Percentiles rank a stretch among this genome's conserved stretches.
phyloP scores from a whole-genome alignment of 768 basidiomycete genomes.

The Termitomyces sp. region DNA sequence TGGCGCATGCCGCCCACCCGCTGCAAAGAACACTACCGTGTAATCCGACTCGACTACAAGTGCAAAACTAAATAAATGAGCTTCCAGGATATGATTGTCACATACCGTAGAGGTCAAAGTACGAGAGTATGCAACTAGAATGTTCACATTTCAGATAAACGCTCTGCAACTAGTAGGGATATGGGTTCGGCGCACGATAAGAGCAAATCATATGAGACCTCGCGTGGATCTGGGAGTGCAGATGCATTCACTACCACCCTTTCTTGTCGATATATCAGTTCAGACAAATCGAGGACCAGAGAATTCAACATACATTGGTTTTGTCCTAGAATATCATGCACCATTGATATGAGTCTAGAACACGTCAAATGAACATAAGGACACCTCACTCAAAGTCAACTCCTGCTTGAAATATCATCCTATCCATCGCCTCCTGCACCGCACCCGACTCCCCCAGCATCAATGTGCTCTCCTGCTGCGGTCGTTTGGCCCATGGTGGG shows the following conservation, averaged over 20 bases:
- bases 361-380: neutral
- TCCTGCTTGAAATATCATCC: constrained; percentile 84
- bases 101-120: constrained; percentile 79
- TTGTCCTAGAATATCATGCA: constrained; percentile 50
- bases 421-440: constrained; percentile 63
- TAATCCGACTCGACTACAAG: constrained; percentile 84
- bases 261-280: constrained; percentile 16
- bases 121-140: constrained; percentile 67
- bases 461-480: constrained; percentile 22
- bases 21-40: constrained; percentile 83
- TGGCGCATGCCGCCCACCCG: constrained; percentile 71
- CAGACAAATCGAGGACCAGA: constrained; percentile 5
- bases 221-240: constrained; percentile 75
- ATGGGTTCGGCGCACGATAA: constrained; percentile 50
- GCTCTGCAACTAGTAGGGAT: constrained; percentile 5
- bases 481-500: constrained; percentile 49
- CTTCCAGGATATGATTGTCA: neutral
- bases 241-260: constrained; percentile 86
- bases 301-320: constrained; percentile 67
- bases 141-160: constrained; percentile 7
- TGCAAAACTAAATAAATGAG: neutral
- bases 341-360: neutral
- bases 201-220: constrained; percentile 75
- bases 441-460: constrained; percentile 52
- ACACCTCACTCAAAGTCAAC: constrained; percentile 81